Evolutionary conservation across 768 basidiomycete genomes (phyloP).

Genomic region (Phylloporus sp.): DNA sequence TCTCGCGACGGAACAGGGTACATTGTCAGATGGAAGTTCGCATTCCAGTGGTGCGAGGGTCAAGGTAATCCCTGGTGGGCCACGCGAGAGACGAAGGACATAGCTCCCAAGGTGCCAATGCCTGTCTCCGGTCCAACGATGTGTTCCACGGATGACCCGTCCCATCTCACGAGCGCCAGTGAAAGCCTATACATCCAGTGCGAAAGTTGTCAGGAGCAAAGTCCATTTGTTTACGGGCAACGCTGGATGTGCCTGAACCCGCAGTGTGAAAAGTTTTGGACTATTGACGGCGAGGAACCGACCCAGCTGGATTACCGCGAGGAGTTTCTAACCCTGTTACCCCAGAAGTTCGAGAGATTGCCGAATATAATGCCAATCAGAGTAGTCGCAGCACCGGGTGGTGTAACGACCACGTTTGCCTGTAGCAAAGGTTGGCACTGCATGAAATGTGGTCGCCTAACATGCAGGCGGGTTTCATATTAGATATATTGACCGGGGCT

Average conservation of each 20-base stretch:
- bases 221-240: slow-evolving; percentile 51
- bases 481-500: background rate
- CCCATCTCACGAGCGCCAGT: background rate
- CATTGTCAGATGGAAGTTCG: slow-evolving; percentile 80
- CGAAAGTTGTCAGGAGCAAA: slow-evolving; percentile 38
- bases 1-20: slow-evolving; percentile 43
- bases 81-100: slow-evolving; percentile 8
- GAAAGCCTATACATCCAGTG: slow-evolving; percentile 32
- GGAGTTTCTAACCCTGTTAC: slow-evolving; percentile 42
- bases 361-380: slow-evolving; percentile 40
- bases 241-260: slow-evolving; percentile 66
- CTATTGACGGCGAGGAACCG: slow-evolving; percentile 25
- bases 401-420: slow-evolving; percentile 48
- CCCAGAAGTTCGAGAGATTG: slow-evolving; percentile 29
- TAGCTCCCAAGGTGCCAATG: background rate
- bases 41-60: slow-evolving; percentile 77
- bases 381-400: slow-evolving; percentile 24
- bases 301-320: slow-evolving; percentile 44
- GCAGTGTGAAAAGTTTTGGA: slow-evolving; percentile 57
- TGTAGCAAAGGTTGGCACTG: slow-evolving; percentile 73
- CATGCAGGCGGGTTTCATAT: slow-evolving; percentile 53
- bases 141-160: background rate
- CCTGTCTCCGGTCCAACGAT: background rate
- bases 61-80: slow-evolving; percentile 60
- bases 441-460: slow-evolving; percentile 61